Conservation (phyloP, 805 yeast species). For the Huiozyma sinensis region DNA sequence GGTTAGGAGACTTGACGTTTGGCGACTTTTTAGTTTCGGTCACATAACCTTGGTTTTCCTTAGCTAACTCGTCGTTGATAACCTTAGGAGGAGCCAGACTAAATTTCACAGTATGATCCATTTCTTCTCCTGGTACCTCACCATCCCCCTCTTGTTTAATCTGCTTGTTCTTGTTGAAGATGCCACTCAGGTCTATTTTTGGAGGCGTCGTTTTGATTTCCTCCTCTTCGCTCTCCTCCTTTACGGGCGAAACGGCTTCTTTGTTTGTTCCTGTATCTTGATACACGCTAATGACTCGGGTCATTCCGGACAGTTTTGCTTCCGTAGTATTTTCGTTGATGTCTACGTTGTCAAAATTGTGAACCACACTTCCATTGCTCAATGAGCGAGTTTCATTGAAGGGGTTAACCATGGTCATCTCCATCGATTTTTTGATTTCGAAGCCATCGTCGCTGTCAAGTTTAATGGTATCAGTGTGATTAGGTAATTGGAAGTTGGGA, state of each 20-base stretch:
- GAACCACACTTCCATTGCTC: not conserved
- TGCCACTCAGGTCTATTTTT: conserved; percentile 19
- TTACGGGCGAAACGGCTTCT: not conserved
- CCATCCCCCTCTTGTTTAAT: not conserved
- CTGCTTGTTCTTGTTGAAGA: conserved; percentile 10
- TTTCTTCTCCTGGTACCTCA: conserved; percentile 2
- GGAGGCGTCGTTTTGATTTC: conserved; percentile 6
- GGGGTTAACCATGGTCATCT: conserved; percentile 29
- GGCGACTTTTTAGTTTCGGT: not conserved
- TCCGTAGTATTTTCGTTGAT: conserved; percentile 1
- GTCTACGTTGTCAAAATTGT: conserved; percentile 1
- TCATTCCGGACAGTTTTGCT: conserved; percentile 23
- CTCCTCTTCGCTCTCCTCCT: not conserved
- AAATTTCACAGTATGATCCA: conserved; percentile 21
- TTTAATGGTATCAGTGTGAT: not conserved
- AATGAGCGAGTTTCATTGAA: conserved; percentile 10
- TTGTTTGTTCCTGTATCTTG: conserved; percentile 7
- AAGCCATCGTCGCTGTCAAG: conserved; percentile 11
- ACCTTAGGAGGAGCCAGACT: conserved; percentile 19
- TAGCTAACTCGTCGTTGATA: conserved; percentile 8
- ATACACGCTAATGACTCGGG: conserved; percentile 25
- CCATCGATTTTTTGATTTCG: conserved; percentile 17
- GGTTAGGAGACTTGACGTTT: not conserved
- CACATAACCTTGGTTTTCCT: not conserved
- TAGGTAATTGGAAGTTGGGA: conserved; percentile 7